These are phyloP conservation scores for Komagataella mondaviorum DNA, from an alignment of 805 yeast species.

Conservation along the genomic window DNA sequence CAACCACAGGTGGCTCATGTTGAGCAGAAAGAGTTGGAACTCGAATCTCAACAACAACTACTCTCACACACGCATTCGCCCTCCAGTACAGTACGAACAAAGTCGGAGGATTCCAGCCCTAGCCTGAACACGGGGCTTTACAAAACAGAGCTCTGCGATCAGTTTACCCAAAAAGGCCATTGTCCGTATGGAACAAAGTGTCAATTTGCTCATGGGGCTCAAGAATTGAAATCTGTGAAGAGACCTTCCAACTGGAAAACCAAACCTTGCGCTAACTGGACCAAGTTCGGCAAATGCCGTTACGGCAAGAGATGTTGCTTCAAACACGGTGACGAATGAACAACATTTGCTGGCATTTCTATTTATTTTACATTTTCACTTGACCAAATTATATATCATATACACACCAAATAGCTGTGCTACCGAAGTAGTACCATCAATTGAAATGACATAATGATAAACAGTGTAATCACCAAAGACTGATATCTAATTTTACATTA, in stretches of 20 bases:
- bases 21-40: conserved; percentile 5
- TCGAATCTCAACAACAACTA: conserved; percentile 2
- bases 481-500: too few relatives aligned
- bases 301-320: conserved; percentile 90
- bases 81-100: conserved; percentile 1
- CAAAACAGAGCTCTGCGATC: conserved; percentile 83
- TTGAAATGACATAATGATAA: not conserved
- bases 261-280: conserved; percentile 84
- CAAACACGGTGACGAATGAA: conserved; percentile 48
- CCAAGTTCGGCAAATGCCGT: conserved; percentile 67
- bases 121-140: conserved; percentile 42
- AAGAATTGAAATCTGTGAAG: conserved; percentile 59
- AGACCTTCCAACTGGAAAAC: conserved; percentile 81
- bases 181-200: conserved; percentile 90
- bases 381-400: not conserved
- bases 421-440: not conserved
- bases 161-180: conserved; percentile 51
- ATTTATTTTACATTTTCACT: not conserved
- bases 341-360: not conserved
- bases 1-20: not conserved
- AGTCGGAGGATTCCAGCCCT: not conserved
- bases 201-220: conserved; percentile 85
- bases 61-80: conserved; percentile 1
- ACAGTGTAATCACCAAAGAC: too few relatives aligned
- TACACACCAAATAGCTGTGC: not conserved